These are phyloP conservation scores for Solanum peruvianum DNA, from an alignment of 257 asterid genomes.

Conservation along the genomic window DNA sequence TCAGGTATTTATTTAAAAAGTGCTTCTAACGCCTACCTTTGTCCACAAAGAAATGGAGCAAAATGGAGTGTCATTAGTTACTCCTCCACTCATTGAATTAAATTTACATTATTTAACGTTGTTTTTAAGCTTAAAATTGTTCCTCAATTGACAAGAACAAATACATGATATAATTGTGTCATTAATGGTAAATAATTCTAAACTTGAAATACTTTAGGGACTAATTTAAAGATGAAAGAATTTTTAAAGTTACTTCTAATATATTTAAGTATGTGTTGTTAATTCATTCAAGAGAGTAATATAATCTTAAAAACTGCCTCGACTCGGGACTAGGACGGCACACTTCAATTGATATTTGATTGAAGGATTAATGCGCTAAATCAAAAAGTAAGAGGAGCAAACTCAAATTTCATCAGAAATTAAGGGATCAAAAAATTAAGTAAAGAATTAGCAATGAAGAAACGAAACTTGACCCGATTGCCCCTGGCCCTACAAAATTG, in stretches of 20 bases:
- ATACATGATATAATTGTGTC: too few species aligned
- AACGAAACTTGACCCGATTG: background rate
- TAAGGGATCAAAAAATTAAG: background rate
- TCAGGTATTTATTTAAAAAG: background rate
- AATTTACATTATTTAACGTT: background rate
- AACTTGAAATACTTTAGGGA: too few species aligned
- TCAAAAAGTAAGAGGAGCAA: background rate
- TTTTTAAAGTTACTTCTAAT: background rate
- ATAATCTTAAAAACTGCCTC: background rate
- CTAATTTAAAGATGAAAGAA: background rate
- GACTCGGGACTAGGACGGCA: background rate
- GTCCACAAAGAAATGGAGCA: too few species aligned
- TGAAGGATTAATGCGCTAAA: background rate
- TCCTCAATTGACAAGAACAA: too few species aligned
- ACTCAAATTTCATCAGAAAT: background rate
- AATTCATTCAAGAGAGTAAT: background rate
- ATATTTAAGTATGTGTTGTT: background rate
- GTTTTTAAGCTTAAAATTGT: background rate
- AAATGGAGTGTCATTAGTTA: too few species aligned
- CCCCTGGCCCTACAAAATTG: background rate
- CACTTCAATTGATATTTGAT: too few species aligned
- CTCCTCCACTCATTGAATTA: background rate
- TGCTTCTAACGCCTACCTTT: background rate
- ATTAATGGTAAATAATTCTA: background rate
- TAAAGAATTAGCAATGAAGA: background rate